These are phyloP conservation scores for Phytopythium mirpurense DNA, from an alignment of 352 stramenopile species.

Conservation along the genomic window DNA sequence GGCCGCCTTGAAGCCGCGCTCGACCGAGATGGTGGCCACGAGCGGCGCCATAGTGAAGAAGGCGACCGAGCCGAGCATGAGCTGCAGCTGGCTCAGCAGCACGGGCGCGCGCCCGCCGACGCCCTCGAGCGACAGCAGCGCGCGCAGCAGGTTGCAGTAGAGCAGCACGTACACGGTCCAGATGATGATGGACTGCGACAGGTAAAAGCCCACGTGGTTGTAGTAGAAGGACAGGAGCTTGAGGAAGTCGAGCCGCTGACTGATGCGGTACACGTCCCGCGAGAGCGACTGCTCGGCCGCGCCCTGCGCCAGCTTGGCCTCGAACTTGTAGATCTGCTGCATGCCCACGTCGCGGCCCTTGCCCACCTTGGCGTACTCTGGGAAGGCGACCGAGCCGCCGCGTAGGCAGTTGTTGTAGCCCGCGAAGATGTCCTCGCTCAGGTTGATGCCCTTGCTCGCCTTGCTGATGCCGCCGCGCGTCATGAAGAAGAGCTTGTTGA, in stretches of 20 bases:
- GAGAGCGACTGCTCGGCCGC: constrained; percentile 98
- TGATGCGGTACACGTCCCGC: constrained; percentile 97
- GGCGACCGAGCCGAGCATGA: constrained; percentile 95
- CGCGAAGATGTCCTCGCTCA: constrained; percentile 99
- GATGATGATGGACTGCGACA: constrained; percentile 97
- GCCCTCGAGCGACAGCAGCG: constrained; percentile 91
- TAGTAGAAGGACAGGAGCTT: constrained; percentile 99
- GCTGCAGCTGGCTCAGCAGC: constrained; percentile 92
- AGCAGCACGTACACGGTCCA: constrained; percentile 97
- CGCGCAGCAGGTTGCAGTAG: constrained; percentile 94
- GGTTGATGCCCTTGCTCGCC: constrained; percentile 98
- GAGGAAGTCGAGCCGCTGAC: constrained; percentile 97
- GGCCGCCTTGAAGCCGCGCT: constrained; percentile 95
- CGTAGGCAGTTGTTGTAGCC: constrained; percentile 98
- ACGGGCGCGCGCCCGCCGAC: constrained; percentile 91
- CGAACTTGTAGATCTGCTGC: constrained; percentile 99
- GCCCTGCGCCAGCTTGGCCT: constrained; percentile 97
- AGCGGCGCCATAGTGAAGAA: constrained; percentile 97
- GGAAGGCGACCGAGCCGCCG: constrained; percentile 95
- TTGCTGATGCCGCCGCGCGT: constrained; percentile 98
- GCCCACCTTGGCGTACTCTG: constrained; percentile 98
- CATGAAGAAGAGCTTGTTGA: constrained; percentile 99
- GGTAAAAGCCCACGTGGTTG: constrained; percentile 98
- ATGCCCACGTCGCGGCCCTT: constrained; percentile 99
- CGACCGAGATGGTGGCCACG: constrained; percentile 96